These are phyloP conservation scores for Dactylellina parvicollis DNA, from an alignment of 2,329 filamentous ascomycete species.

Conservation along the genomic window DNA sequence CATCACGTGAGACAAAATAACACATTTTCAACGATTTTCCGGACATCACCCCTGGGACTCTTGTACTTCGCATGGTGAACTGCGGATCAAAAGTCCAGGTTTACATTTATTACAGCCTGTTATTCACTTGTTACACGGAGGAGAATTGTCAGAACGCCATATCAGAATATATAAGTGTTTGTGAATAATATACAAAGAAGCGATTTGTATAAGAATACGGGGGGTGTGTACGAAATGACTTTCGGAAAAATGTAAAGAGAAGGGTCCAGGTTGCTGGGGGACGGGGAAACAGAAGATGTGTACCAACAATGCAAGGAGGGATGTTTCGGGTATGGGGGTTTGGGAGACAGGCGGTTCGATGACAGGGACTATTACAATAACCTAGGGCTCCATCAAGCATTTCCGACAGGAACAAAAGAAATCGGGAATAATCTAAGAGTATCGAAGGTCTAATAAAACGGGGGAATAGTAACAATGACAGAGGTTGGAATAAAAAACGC, in stretches of 20 bases:
- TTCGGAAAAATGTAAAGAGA: constrained; percentile 8
- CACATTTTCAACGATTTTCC: background rate
- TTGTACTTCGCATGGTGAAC: background rate
- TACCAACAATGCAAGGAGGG: constrained; percentile 9
- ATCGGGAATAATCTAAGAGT: constrained; percentile 46
- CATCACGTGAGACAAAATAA: constrained; percentile 31
- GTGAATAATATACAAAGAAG: constrained; percentile 53
- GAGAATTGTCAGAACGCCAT: no score
- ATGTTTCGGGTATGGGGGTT: constrained; percentile 6
- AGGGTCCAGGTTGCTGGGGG: background rate
- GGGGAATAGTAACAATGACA: constrained; percentile 37
- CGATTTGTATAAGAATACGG: constrained; percentile 45
- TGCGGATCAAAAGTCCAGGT: background rate
- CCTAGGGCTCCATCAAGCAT: constrained; percentile 51
- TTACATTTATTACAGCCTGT: no score
- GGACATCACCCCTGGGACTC: no score
- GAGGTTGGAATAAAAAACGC: constrained; percentile 50
- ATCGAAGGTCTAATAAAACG: constrained; percentile 48
- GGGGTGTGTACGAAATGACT: constrained; percentile 23
- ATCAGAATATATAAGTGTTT: constrained; percentile 49
- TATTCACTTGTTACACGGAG: no score
- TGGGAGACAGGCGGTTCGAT: background rate
- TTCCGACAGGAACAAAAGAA: constrained; percentile 44
- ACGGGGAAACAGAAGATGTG: constrained; percentile 5
- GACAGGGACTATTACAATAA: constrained; percentile 50